A percentile compares a stretch with the other conserved stretches of the same genome.
Conservation (phyloP, 2,329 filamentous ascomycete genomes). For the Myriosclerotinia scirpicola region DNA sequence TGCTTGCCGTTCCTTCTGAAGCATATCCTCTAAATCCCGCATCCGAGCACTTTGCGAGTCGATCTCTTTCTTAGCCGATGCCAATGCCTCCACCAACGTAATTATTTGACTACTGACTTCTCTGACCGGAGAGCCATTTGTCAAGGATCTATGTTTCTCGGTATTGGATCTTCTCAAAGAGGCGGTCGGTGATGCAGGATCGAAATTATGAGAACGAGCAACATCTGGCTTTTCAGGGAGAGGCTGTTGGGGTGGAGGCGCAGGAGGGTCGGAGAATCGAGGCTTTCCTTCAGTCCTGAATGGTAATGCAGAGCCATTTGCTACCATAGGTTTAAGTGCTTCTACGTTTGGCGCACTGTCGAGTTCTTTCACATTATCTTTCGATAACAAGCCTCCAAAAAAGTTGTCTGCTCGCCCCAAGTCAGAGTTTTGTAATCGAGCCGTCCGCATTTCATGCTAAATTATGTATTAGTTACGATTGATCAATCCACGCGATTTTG, state of each 20-base stretch:
- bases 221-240: constrained; percentile 89
- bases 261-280: constrained; percentile 88
- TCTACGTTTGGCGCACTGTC: constrained; percentile 54
- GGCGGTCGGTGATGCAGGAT: constrained; percentile 44
- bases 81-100: constrained; percentile 80
- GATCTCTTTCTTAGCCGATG: constrained; percentile 80
- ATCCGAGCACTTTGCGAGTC: constrained; percentile 79
- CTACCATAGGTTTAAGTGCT: constrained; percentile 48
- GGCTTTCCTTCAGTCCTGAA: constrained; percentile 73
- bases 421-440: constrained; percentile 83
- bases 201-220: constrained; percentile 47
- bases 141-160: constrained; percentile 66
- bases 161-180: constrained; percentile 74
- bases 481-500: constrained; percentile 10
- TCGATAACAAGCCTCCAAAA: constrained; percentile 71
- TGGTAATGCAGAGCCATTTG: constrained; percentile 48
- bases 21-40: constrained; percentile 74
- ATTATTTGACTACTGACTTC: constrained; percentile 72
- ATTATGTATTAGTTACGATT: constrained; percentile 32
- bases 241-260: constrained; percentile 88
- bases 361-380: constrained; percentile 63
- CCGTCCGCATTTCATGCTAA: constrained; percentile 86
- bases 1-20: constrained; percentile 77
- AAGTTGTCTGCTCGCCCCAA: constrained; percentile 80
- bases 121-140: constrained; percentile 48